These are phyloP conservation scores for Pulicaria dysenterica DNA, from an alignment of 129 eudicot species.

Conservation along the genomic window DNA sequence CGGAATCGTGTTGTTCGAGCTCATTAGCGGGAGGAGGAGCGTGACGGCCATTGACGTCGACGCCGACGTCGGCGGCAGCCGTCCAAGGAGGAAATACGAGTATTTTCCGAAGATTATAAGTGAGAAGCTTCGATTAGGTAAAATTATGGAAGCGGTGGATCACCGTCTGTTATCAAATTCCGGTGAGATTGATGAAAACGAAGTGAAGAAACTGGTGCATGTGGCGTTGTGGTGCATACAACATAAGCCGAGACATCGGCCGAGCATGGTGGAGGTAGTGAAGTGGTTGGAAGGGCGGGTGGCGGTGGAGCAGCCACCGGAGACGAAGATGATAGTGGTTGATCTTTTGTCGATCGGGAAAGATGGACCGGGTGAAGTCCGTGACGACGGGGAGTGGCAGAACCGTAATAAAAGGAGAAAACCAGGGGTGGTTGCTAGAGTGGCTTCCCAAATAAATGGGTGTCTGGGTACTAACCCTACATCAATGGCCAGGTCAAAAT, in stretches of 20 bases:
- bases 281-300: slow-evolving; percentile 76
- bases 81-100: slow-evolving; percentile 27
- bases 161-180: slow-evolving; percentile 40
- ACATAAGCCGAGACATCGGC: slow-evolving; percentile 65
- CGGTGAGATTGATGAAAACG: slow-evolving; percentile 45
- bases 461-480: slow-evolving; percentile 4
- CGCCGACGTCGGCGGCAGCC: not conserved
- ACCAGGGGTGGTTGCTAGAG: slow-evolving; percentile 43
- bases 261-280: slow-evolving; percentile 73
- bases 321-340: slow-evolving; percentile 65
- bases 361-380: slow-evolving; percentile 11
- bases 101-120: slow-evolving; percentile 65
- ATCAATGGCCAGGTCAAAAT: slow-evolving; percentile 26
- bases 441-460: slow-evolving; percentile 34
- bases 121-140: slow-evolving; percentile 58
- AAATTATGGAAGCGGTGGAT: slow-evolving; percentile 70
- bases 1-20: slow-evolving; percentile 81
- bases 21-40: slow-evolving; percentile 64
- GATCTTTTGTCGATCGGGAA: slow-evolving; percentile 49
- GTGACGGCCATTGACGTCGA: slow-evolving; percentile 11
- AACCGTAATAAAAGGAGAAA: slow-evolving; percentile 36
- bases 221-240: slow-evolving; percentile 87
- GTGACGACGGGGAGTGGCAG: slow-evolving; percentile 31
- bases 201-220: slow-evolving; percentile 53
- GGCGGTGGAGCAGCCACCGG: slow-evolving; percentile 70